These are phyloP conservation scores for Cenchrus americanus DNA, from an alignment of 176 grass and related monocot species.

Conservation along the genomic window DNA sequence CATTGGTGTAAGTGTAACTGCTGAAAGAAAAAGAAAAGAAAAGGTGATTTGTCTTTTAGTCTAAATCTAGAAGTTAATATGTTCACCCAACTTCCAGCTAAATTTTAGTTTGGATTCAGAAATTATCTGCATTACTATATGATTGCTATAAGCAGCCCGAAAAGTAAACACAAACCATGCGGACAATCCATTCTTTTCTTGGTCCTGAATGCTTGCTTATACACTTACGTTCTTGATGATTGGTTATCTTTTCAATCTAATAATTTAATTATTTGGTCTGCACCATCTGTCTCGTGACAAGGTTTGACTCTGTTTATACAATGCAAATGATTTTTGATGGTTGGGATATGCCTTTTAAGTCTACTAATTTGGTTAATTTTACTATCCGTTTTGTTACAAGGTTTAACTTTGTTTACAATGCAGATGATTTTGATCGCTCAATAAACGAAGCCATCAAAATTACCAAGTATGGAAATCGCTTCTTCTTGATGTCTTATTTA, in stretches of 20 bases:
- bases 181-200: not conserved
- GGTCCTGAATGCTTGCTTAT: not conserved
- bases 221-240: not conserved
- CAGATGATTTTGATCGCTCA: slow-evolving; percentile 99
- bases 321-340: slow-evolving; percentile 93
- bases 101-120: slow-evolving; percentile 6
- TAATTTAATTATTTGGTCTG: slow-evolving; percentile 1
- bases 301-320: slow-evolving; percentile 27
- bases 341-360: slow-evolving; percentile 18
- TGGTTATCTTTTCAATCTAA: not conserved
- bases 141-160: slow-evolving; percentile 3
- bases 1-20: not conserved
- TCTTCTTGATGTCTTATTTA: slow-evolving; percentile 19
- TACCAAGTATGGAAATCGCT: slow-evolving; percentile 82
- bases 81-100: slow-evolving; percentile 20
- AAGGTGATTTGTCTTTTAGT: not conserved
- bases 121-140: slow-evolving; percentile 20
- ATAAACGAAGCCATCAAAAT: slow-evolving; percentile 99
- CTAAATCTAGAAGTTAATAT: not conserved
- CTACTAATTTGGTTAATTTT: slow-evolving; percentile 6
- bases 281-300: slow-evolving; percentile 24
- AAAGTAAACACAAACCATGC: slow-evolving; percentile 17
- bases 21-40: not conserved
- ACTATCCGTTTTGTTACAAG: slow-evolving; percentile 23
- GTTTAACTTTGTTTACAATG: slow-evolving; percentile 46